Evolutionary conservation across 345 rosid species (phyloP).

Genomic region (Acer negundo): DNA sequence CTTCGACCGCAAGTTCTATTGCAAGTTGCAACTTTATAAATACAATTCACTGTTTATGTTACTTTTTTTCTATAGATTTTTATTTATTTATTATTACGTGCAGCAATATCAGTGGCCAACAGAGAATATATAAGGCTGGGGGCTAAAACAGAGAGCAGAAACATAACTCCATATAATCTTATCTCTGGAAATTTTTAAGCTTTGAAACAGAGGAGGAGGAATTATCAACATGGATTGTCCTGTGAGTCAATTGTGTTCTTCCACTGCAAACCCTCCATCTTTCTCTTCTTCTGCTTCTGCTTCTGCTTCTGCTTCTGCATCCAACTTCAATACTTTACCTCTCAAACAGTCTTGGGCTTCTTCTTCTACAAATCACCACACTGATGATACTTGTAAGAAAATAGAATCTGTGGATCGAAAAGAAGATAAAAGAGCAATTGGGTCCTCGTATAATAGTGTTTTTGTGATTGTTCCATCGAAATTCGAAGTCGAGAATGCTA

Average conservation of each 20-base stretch:
- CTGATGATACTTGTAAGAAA: slow-evolving; percentile 14
- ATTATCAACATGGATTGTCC: slow-evolving; percentile 22
- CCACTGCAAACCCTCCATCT: slow-evolving; percentile 1
- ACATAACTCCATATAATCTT: background rate
- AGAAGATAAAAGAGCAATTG: slow-evolving; percentile 15
- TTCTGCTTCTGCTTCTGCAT: slow-evolving; percentile 19
- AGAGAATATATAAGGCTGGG: background rate
- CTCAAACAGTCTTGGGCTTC: slow-evolving; percentile 1
- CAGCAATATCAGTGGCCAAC: background rate
- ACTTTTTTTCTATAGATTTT: background rate
- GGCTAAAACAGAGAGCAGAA: background rate
- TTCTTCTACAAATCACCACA: background rate
- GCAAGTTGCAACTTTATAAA: background rate
- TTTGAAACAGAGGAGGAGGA: slow-evolving; percentile 27
- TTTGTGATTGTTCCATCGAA: slow-evolving; percentile 41
- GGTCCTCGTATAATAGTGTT: slow-evolving; percentile 13
- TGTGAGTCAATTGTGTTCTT: slow-evolving; percentile 13
- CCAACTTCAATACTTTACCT: slow-evolving; percentile 15
- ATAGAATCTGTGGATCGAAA: slow-evolving; percentile 9
- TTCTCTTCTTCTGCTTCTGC: slow-evolving; percentile 14
- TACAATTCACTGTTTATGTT: background rate
- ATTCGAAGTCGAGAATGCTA: slow-evolving; percentile 44
- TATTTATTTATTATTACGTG: background rate
- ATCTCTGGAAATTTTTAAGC: background rate
- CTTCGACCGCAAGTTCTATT: too few relatives aligned